These are phyloP conservation scores for Agrocybe praecox DNA, from an alignment of 768 basidiomycete species.

Conservation along the genomic window DNA sequence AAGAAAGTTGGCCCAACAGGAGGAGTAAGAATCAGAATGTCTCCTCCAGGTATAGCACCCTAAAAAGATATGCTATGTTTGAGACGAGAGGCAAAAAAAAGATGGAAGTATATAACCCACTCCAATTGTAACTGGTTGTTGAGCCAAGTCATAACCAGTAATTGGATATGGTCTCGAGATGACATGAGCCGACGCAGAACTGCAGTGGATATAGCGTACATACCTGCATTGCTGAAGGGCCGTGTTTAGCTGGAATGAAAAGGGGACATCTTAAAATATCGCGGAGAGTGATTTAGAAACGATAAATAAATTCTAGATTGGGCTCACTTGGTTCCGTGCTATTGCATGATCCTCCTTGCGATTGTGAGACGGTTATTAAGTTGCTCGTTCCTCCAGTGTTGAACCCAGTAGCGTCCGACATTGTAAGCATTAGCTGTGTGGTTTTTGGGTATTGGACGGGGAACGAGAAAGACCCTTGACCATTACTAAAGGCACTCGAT, in stretches of 20 bases:
- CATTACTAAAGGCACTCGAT: constrained; percentile 51
- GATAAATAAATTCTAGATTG: not conserved
- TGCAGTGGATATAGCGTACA: constrained; percentile 18
- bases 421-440: constrained; percentile 52
- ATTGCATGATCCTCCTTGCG: constrained; percentile 53
- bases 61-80: constrained; percentile 23
- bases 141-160: constrained; percentile 43
- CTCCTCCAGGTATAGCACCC: constrained; percentile 69
- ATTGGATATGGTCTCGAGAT: constrained; percentile 47
- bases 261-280: constrained; percentile 35
- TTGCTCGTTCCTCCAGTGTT: constrained; percentile 62
- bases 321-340: constrained; percentile 43
- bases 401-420: constrained; percentile 76
- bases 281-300: not conserved
- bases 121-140: constrained; percentile 55
- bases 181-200: not conserved
- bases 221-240: constrained; percentile 67
- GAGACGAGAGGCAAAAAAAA: not conserved
- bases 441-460: constrained; percentile 43
- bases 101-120: constrained; percentile 31
- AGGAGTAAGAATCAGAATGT: constrained; percentile 45
- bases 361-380: constrained; percentile 48
- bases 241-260: constrained; percentile 50
- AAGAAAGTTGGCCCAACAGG: constrained; percentile 40
- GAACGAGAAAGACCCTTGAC: constrained; percentile 52